Evolutionary conservation across 441 rosid species (phyloP), one percentile per base, ranked within the genome.

Genomic region (Pelargonium citronellum): DNA sequence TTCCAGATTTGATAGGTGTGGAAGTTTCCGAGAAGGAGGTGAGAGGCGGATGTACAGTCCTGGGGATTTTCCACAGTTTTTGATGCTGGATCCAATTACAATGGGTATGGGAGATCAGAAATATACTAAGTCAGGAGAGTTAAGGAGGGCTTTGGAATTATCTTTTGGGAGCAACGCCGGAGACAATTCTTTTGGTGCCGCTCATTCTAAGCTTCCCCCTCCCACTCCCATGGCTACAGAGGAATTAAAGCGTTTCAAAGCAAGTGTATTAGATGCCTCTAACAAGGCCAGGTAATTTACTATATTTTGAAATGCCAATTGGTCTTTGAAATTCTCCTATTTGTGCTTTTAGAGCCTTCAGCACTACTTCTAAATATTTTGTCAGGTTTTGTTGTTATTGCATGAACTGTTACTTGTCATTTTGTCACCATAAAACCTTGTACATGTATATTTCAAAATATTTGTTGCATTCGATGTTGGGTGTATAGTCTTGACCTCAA

Each of bases 241-340:
- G 79, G 91, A 87, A 66, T 74, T 87, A 68, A 86, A 78, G 76
- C 85, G 84, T 73, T 77, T 80, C 67, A 85, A 71, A 77, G 71
- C 71, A 39, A 78, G 78, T 73, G 66, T 87, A 66, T 12, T 30
- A 11, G 87, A 84, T 67, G 68, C 72, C 71, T 64, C 72, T 58
- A 7, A 1, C 16, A 82, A 81, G 80, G 87, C 92, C 73, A 80
- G 88, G 92, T 87, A 79, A 71, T 46, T 41, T 64, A 67, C 1
- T n/a, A 22, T 55, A 46, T 65, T 30, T 43, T 57, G 46, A 70
- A 70, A 46, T 73, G 34, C 58, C 67, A 16, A 7, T 66, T 65
- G 37, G 64, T 24, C 66, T 43, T 61, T 77, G 24, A 27, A 41
- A 37, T 39, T 69, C 1, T 34, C 67, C 7, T 13, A 4, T 61